These are phyloP conservation scores for Naegleria fowleri DNA, from an alignment of 208 protist species.

Conservation along the genomic window DNA sequence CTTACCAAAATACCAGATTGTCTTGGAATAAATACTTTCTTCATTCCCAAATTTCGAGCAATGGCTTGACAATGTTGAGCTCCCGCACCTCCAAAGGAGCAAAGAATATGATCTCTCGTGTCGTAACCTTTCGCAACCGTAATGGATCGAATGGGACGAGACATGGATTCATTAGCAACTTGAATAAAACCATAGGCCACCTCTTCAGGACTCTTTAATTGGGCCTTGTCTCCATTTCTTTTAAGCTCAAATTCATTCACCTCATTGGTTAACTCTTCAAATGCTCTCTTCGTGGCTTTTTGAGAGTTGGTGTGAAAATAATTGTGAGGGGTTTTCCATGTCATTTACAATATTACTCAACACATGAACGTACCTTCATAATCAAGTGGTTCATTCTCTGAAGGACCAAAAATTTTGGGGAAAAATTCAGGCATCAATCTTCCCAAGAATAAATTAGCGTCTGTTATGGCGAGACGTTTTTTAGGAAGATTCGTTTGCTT, in stretches of 20 bases:
- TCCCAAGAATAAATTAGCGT: constrained; percentile 87
- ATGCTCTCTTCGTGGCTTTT: constrained; percentile 51
- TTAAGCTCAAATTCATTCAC: constrained; percentile 45
- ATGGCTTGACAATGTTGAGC: constrained; percentile 86
- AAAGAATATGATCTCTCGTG: constrained; percentile 66
- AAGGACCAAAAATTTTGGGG: constrained; percentile 85
- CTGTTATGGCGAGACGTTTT: constrained; percentile 74
- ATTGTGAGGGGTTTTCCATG: constrained; percentile 45
- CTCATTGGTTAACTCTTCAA: constrained; percentile 56
- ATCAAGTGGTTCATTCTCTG: constrained; percentile 59
- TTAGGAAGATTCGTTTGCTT: constrained; percentile 57
- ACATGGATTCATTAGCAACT: constrained; percentile 92
- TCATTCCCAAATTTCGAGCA: constrained; percentile 70
- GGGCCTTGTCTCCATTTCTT: constrained; percentile 31
- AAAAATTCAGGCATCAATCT: constrained; percentile 79
- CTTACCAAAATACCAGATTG: constrained; percentile 22
- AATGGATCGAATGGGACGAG: constrained; percentile 79
- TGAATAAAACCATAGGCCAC: constrained; percentile 81
- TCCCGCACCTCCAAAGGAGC: constrained; percentile 87
- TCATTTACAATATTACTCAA: no score
- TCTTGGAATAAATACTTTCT: constrained; percentile 59
- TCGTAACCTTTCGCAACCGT: constrained; percentile 80
- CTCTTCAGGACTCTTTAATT: constrained; percentile 57
- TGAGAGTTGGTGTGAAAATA: no score
- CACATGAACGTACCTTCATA: constrained; percentile 17